Base-by-base conservation (phyloP, 1,284 basidiomycete genomes). In the Melanopsichium pennsylvanicum region DNA sequence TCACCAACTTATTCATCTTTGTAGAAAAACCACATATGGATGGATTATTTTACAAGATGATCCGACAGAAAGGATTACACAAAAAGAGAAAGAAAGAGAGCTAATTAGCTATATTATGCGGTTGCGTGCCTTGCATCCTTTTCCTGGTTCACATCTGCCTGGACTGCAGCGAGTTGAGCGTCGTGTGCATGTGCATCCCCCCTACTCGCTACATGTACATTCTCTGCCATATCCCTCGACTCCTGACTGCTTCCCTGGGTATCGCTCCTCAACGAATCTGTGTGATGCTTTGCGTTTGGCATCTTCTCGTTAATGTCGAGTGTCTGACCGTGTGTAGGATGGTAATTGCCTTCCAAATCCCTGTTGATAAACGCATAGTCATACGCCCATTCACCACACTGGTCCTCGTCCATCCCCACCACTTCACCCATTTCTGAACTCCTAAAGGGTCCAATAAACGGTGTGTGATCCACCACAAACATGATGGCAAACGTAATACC, bases 361-460 rank as follows among this genome's bases (percentile, higher is more conserved):
- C 74, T 61, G 69, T 76, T 74, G 67, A 74, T 60, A 45, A 63
- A 70, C 11, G 71, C 69, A 31, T 67, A 76, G 56, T 74, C 78
- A 63, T 79, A 77, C 1, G 76, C 76, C 48, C 50, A 72, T 59
- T 93, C 89, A 27, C 87, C 86, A 75, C 90, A 78, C 63, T 83
- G 79, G 43, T 78, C 81, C 61, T 80, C 91, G 81, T 97, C 93
- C 86, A 95, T 89, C 43, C 93, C 93, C 46, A 92, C 85, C 52
- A 86, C 86, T 84, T 96, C 92, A 27, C 87, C 90, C 78, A 91
- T 88, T 29, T 87, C 87, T 15, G 86, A 86, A 18, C 88, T 86
- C 35, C 89, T 86, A 74, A 96, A 86, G 49, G 87, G 85, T 38
- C 92, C 84, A 18, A 88, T 88, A 50, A 50, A 70, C 35, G 92